Base-by-base conservation (phyloP, 805 yeast species). In the Kluyveromyces nonfermentans region DNA sequence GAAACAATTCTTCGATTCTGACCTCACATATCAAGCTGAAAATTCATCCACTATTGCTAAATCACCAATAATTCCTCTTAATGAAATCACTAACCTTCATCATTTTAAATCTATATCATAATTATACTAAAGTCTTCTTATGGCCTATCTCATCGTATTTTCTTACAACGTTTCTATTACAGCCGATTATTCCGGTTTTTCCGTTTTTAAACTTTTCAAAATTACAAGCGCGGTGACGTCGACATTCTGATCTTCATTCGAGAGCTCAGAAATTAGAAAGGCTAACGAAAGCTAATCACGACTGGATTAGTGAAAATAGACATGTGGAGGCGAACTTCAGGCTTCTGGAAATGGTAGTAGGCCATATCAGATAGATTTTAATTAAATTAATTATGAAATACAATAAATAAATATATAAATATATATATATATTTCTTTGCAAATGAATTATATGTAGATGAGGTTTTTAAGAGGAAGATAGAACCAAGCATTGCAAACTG, bases 1-100 rank as follows among this genome's bases (percentile, higher is more conserved):
- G n/a, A 65, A 56, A 41, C 57, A 56, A 36, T 18, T 56, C 14
- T 40, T 45, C 12, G 12, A 25, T 25, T 25, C 30, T 25, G 30
- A 25, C 30, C 30, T 25, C 30, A 10, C 30, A 25, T 25, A 10
- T 3, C 4, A 10, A 4, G 12, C 30, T 25, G 12, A 25, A 25
- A 25, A 25, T 14, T 25, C 7, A 4, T 10, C 4, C 12, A 14
- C 9, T 25, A 4, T 14, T 14, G 30, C 30, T 14, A 25, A 6
- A 10, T 14, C 12, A 25, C 30, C 30, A 10, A 25, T 14, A 25
- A 25, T 25, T 6, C 30, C 30, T 25, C 12, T 25, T 10, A 25
- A 3, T 10, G 30, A 25, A 25, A 25, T 25, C 12, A 25, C 30
- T 10, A 25, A 25, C 30, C 14, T 25, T 10, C 30, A 25, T 4